Base-by-base conservation (phyloP, 129 eudicot genomes). In the sunflower (Helianthus annuus) region DNA sequence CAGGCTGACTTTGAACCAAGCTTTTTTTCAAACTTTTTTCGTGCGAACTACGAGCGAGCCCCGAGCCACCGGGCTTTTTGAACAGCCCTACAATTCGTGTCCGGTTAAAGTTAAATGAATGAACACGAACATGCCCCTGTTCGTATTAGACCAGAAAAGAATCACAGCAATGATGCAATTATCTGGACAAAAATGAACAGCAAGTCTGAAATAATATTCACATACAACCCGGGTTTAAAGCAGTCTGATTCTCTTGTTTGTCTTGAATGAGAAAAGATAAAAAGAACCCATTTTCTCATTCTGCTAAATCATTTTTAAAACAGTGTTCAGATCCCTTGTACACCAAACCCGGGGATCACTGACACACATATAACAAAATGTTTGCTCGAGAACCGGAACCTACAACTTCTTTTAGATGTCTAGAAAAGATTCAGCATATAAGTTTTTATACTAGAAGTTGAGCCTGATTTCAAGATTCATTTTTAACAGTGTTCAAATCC, bases 391-490 rank as follows among this genome's bases (percentile, higher is more conserved):
- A 62, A 12, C n/a, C 38, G 27, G 38, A 62, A 38, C 68, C 48
- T 36, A 38, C 27, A 39, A 63, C 49, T 63, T 62, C 68, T 62
- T 63, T 9, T 10, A 42, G 34, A 8, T 2, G 7, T 64, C 34
- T 40, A 16, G 15, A 14, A 51, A 48, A 8, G 46, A 17, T 17
- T 27, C 60, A 0, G 60, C 60, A 68, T n/a, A n/a, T n/a, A n/a
- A n/a, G n/a, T n/a, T n/a, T n/a, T n/a, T 38, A 38, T 39, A 54
- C 39, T 27, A 55, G 39, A 56, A 70, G 51, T 22, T 12, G 46
- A 72, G 27, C 68, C 44, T 36, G 17, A 5, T 67, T 56, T 58
- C 45, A 68, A 17, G 52, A 51, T 4, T 58, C 40, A 68, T 86
- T n/a, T n/a, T n/a, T n/a, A n/a, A n/a, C n/a, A n/a, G n/a, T n/a